A percentile compares a stretch with the other conserved stretches of the same genome.
Conservation (phyloP, 805 yeast genomes). For the Hanseniaspora pseudoguilliermondii region DNA sequence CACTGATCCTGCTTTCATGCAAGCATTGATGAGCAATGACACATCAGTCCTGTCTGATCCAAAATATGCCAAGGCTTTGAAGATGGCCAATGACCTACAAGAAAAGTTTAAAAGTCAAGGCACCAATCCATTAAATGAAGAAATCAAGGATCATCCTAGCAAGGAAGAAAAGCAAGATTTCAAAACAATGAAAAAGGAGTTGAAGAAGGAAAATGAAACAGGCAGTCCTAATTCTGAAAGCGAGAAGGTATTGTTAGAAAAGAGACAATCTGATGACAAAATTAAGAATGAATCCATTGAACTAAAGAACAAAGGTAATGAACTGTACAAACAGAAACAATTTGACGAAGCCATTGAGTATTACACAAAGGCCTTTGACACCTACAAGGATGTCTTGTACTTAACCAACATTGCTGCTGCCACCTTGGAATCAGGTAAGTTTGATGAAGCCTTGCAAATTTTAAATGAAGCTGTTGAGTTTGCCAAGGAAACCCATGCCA, state of each 20-base stretch:
- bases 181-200: slow-evolving; percentile 12
- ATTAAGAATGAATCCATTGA: slow-evolving; percentile 45
- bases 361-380: slow-evolving; percentile 77
- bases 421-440: slow-evolving; percentile 89
- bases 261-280: slow-evolving; percentile 22
- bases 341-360: slow-evolving; percentile 86
- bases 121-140: slow-evolving; percentile 44
- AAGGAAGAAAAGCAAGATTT: slow-evolving; percentile 19
- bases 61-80: slow-evolving; percentile 2
- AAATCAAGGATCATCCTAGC: slow-evolving; percentile 21
- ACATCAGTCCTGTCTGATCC: not conserved
- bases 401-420: slow-evolving; percentile 97
- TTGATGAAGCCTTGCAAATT: slow-evolving; percentile 69
- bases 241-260: slow-evolving; percentile 14
- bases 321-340: slow-evolving; percentile 68
- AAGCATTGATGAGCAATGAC: slow-evolving; percentile 23
- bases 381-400: slow-evolving; percentile 74
- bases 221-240: slow-evolving; percentile 15
- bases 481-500: slow-evolving; percentile 82
- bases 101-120: not conserved
- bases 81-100: not conserved
- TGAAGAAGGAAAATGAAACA: slow-evolving; percentile 22
- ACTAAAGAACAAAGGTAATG: slow-evolving; percentile 75
- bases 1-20: slow-evolving; percentile 76
- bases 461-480: slow-evolving; percentile 74